Base-by-base conservation (phyloP, 768 basidiomycete species). In the Melanogaster broomeanus region DNA sequence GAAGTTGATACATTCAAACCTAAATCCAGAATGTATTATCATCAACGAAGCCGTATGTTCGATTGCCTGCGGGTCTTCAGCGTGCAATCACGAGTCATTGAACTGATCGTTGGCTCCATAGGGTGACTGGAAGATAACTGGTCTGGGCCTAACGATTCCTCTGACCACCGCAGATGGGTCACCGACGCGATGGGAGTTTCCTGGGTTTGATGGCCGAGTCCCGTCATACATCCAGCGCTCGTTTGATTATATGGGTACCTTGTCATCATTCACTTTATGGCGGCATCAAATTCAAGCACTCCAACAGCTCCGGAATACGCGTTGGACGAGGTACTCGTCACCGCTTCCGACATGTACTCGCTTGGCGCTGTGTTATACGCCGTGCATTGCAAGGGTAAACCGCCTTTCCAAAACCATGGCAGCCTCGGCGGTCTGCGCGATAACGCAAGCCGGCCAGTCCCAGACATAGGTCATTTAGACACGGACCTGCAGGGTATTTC, bases 91-190 rank as follows among this genome's bases (percentile, higher is more conserved):
- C 52, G n/a, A n/a, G n/a, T 25, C 18, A 3, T 27, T 4, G 25
- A 39, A 21, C 27, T 42, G 40, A 59, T 16, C 15, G 38, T 31
- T 15, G 39, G n/a, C 41, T 22, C 41, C 46, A 15, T 59, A 96
- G 93, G 96, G 97, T 28, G 97, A 99, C 69, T 99, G 97, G 97
- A 99, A 98, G 72, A 81, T 99, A 30, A 84, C 88, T 16, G 95
- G 93, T 2, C 77, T 99, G 34, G 92, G 93, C 2, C 74, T 94
- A 43, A 93, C 91, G 2, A 93, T 95, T 27, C 79, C 91, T 6
- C 75, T 97, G 8, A 71, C 81, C 34, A 74, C 77, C 21, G 71
- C 83, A 4, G 82, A 88, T 53, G 93, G 93, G 6, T 73, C 79
- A 8, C 78, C 88, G 0, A 83, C 92, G 1, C 80, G 83, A 24